Evolutionary conservation across 2,329 filamentous ascomycete species (phyloP).

Genomic region (Dendrostoma leiphaemia): DNA sequence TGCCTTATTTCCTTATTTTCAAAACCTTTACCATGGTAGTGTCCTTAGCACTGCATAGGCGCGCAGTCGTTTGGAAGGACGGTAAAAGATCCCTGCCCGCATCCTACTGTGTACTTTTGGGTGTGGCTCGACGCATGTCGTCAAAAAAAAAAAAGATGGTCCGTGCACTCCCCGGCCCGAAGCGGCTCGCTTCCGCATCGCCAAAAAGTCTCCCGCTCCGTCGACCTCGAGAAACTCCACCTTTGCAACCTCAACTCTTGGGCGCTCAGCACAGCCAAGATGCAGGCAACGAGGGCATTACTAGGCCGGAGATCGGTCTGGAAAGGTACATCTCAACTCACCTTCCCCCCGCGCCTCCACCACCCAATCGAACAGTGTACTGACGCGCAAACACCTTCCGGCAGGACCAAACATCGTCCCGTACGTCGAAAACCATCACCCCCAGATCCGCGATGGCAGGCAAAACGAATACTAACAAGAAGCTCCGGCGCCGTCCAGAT

Average conservation of each 20-base stretch:
- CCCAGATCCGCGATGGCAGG: not conserved
- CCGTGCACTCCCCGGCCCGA: not conserved
- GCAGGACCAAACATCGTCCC: slow-evolving; percentile 66
- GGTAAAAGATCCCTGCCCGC: too few species aligned
- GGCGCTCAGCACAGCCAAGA: slow-evolving; percentile 22
- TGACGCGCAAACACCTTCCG: slow-evolving; percentile 10
- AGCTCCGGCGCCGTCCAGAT: slow-evolving; percentile 40
- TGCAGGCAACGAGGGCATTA: slow-evolving; percentile 36
- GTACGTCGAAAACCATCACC: slow-evolving; percentile 18
- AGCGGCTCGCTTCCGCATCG: too few species aligned
- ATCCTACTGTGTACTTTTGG: too few species aligned
- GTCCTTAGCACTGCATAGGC: too few species aligned
- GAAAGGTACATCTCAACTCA: slow-evolving; percentile 16
- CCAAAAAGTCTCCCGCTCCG: not conserved
- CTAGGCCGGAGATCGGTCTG: slow-evolving; percentile 24
- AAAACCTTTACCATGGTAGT: too few species aligned
- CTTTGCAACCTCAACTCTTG: not conserved
- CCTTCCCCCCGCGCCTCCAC: not conserved
- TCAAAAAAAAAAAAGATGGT: too few species aligned
- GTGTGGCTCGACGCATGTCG: too few species aligned
- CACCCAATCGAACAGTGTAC: not conserved
- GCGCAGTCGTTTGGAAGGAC: too few species aligned
- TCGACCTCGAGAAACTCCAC: not conserved
- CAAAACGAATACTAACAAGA: not conserved
- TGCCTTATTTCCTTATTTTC: too few species aligned